Percentiles rank a stretch among this genome's conserved stretches.
Evolutionary conservation across 2,329 filamentous ascomycete genomes (phyloP).

Genomic region (Coniochaeta sp.): DNA sequence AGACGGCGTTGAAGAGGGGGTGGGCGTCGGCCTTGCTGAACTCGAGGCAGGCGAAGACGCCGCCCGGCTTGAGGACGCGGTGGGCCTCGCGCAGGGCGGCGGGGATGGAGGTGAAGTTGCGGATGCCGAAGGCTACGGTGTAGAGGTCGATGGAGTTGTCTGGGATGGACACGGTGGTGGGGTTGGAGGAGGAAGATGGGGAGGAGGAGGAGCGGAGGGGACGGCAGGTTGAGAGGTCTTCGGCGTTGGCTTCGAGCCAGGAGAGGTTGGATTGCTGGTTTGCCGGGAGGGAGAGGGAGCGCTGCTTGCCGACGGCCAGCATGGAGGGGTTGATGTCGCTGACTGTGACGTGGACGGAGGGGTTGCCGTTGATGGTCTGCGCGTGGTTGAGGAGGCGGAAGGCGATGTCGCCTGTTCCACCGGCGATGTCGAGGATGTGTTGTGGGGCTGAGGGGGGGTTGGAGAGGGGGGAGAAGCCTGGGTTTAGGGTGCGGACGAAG

Average conservation of each 20-base stretch:
- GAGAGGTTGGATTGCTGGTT: constrained; percentile 50
- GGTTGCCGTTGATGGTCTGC: constrained; percentile 71
- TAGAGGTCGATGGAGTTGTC: constrained; percentile 80
- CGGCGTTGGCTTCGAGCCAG: constrained; percentile 89
- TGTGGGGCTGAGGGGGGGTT: constrained; percentile 39
- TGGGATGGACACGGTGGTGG: constrained; percentile 45
- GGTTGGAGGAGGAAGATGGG: constrained; percentile 5
- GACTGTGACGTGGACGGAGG: constrained; percentile 76
- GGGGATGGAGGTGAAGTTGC: constrained; percentile 92
- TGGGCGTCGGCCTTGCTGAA: constrained; percentile 79
- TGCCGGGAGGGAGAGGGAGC: constrained; percentile 51
- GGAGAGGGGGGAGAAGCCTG: constrained; percentile 52
- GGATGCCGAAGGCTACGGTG: constrained; percentile 94
- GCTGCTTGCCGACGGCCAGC: constrained; percentile 80
- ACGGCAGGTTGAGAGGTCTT: constrained; percentile 44
- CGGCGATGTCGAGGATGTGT: constrained; percentile 90
- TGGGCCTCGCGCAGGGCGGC: constrained; percentile 75
- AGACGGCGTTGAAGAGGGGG: constrained; percentile 71
- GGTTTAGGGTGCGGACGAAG: constrained; percentile 87
- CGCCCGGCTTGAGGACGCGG: constrained; percentile 86
- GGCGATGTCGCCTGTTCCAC: constrained; percentile 94
- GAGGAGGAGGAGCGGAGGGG: constrained; percentile 8
- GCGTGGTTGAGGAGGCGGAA: constrained; percentile 92
- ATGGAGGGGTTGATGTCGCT: constrained; percentile 95
- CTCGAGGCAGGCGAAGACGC: constrained; percentile 93